Evolutionary conservation across 768 basidiomycete genomes (phyloP).

Genomic region (Gymnopilus dilepis): DNA sequence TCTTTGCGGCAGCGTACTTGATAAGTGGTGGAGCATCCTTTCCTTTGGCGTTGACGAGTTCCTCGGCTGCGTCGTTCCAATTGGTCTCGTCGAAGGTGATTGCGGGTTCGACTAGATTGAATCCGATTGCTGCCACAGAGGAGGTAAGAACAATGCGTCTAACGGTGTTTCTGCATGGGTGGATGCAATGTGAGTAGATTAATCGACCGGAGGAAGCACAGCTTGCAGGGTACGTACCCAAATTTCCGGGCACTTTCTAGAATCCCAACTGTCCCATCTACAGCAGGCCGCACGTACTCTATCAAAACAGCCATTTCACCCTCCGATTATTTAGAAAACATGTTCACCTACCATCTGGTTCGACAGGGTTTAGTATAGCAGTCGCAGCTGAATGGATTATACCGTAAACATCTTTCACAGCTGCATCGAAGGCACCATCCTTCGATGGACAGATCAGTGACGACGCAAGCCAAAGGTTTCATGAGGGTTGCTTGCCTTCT

Average conservation of each 20-base stretch:
- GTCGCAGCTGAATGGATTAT: slow-evolving; percentile 75
- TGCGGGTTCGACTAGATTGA: slow-evolving; percentile 24
- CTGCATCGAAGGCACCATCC: slow-evolving; percentile 78
- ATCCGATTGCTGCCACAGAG: slow-evolving; percentile 54
- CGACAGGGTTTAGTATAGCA: slow-evolving; percentile 44
- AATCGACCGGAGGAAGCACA: not conserved
- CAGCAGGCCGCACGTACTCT: slow-evolving; percentile 73
- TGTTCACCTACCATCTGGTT: slow-evolving; percentile 34
- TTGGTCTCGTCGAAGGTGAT: slow-evolving; percentile 50
- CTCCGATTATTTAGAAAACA: too few relatives aligned
- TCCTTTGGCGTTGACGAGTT: slow-evolving; percentile 54
- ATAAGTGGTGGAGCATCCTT: slow-evolving; percentile 41
- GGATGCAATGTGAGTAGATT: too few relatives aligned
- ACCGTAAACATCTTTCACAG: slow-evolving; percentile 74
- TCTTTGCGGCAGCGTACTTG: slow-evolving; percentile 67
- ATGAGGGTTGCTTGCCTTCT: slow-evolving; percentile 32
- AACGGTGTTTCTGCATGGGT: slow-evolving; percentile 38
- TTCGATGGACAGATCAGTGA: slow-evolving; percentile 22
- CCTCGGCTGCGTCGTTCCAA: slow-evolving; percentile 62
- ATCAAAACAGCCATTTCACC: too few relatives aligned
- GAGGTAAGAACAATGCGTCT: slow-evolving; percentile 70
- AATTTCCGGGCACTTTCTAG: slow-evolving; percentile 53
- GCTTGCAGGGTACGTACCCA: not conserved
- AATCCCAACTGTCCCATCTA: slow-evolving; percentile 69
- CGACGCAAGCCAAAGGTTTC: too few relatives aligned